A percentile compares a stretch with the other conserved stretches of the same genome.
Evolutionary conservation across 108 stramenopile species (phyloP).

Genomic region (Cylindrotheca closterium): DNA sequence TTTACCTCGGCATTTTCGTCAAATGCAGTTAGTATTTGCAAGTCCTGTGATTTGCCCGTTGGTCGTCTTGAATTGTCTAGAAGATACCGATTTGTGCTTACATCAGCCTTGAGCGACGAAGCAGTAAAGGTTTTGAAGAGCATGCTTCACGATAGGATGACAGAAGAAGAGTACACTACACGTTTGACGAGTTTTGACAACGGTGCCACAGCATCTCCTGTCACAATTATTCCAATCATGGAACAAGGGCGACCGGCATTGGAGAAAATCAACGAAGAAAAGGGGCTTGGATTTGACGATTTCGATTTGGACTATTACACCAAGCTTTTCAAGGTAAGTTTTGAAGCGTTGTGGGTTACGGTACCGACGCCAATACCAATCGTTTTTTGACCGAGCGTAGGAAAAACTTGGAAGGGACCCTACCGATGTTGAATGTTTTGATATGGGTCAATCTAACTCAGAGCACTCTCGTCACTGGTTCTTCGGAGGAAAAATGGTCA

Average conservation of each 20-base stretch:
- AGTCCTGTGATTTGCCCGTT: conserved; percentile 72
- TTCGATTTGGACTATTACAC: conserved; percentile 98
- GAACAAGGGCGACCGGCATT: conserved; percentile 88
- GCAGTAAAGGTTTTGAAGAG: conserved; percentile 49
- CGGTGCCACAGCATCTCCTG: conserved; percentile 60
- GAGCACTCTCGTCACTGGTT: conserved; percentile 99
- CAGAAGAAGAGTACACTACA: conserved; percentile 87
- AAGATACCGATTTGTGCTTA: conserved; percentile 62
- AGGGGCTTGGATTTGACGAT: conserved; percentile 97
- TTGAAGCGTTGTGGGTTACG: background rate
- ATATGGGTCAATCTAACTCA: conserved; percentile 97
- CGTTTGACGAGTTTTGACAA: conserved; percentile 85
- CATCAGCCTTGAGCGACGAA: conserved; percentile 28
- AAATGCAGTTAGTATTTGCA: conserved; percentile 91
- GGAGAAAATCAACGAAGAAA: conserved; percentile 86
- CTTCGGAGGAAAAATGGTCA: conserved; percentile 98
- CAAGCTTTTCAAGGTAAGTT: conserved; percentile 88
- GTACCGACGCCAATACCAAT: background rate
- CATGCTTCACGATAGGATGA: conserved; percentile 97
- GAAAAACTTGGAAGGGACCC: conserved; percentile 94
- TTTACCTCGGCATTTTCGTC: conserved; percentile 97
- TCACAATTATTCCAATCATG: conserved; percentile 89
- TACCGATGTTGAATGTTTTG: conserved; percentile 98
- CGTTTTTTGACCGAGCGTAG: conserved; percentile 31
- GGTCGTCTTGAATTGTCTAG: conserved; percentile 88